phyloP scores from a whole-genome alignment of 176 grass and related monocot species.

The Zoysia japonica region DNA sequence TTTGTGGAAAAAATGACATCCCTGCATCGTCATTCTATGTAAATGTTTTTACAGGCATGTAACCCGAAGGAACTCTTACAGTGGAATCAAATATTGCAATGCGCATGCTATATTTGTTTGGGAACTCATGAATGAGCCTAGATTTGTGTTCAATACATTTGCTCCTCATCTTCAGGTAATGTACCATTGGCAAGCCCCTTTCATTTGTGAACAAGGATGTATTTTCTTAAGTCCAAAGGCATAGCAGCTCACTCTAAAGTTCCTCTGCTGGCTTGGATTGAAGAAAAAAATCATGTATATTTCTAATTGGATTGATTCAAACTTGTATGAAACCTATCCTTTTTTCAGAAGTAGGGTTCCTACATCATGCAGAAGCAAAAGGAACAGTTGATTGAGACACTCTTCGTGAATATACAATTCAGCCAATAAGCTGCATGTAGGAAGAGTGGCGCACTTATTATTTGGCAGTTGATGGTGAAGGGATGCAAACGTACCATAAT shows the following conservation, averaged over 20 bases:
- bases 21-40: not conserved
- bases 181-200: conserved; percentile 2
- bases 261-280: conserved; percentile 72
- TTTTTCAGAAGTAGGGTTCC: conserved; percentile 79
- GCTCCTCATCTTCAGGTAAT: conserved; percentile 73
- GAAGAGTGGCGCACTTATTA: conserved; percentile 58
- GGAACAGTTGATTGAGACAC: conserved; percentile 57
- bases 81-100: conserved; percentile 82
- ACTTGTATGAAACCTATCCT: conserved; percentile 83
- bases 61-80: conserved; percentile 81
- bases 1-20: not conserved
- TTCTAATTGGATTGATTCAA: conserved; percentile 83
- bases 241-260: conserved; percentile 1
- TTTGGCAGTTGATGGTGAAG: conserved; percentile 93
- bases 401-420: conserved; percentile 73
- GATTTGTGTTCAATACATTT: conserved; percentile 72
- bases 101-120: conserved; percentile 94
- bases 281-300: conserved; percentile 80
- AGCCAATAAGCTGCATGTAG: conserved; percentile 62
- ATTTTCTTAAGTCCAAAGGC: conserved; percentile 25
- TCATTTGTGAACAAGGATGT: not conserved
- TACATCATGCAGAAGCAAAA: conserved; percentile 42
- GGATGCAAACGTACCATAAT: conserved; percentile 59
- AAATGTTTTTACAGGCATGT: conserved; percentile 49
- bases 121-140: conserved; percentile 95